These are phyloP conservation scores for Prunus mira DNA, from an alignment of 306 rosid genomes.

Conservation along the genomic window DNA sequence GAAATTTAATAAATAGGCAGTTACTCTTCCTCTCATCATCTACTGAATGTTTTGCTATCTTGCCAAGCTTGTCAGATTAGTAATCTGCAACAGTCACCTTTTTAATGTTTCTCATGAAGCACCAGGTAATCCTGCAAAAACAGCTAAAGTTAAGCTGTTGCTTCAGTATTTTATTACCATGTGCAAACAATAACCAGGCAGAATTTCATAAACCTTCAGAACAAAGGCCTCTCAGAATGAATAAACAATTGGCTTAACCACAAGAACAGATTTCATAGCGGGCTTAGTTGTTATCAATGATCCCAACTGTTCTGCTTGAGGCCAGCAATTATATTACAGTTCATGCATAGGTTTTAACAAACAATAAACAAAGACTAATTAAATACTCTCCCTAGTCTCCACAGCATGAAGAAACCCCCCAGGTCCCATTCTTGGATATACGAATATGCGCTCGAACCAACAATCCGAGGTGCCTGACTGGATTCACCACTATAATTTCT, in stretches of 20 bases:
- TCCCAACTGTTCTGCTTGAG: not conserved
- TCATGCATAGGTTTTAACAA: slow-evolving; percentile 1
- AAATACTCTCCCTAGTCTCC: slow-evolving; percentile 17
- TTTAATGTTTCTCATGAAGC: not conserved
- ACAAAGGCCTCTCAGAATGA: no score
- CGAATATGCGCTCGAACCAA: slow-evolving; percentile 41
- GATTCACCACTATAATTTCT: slow-evolving; percentile 31
- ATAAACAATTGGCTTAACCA: not conserved
- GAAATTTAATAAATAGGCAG: no score
- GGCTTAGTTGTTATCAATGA: not conserved
- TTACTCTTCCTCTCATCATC: no score
- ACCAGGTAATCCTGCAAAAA: not conserved
- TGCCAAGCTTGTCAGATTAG: not conserved
- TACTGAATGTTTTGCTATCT: not conserved
- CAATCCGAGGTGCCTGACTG: slow-evolving; percentile 22
- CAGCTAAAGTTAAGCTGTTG: not conserved
- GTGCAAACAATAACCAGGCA: not conserved
- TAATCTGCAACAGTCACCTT: not conserved
- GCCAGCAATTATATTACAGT: not conserved
- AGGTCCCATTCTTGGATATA: slow-evolving; percentile 30
- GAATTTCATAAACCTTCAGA: not conserved
- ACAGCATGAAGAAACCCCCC: slow-evolving; percentile 23
- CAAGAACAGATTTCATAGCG: not conserved
- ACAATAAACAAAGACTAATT: slow-evolving; percentile 11
- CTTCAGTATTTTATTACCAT: not conserved